Evolutionary conservation across 495 filamentous ascomycete genomes (phyloP), one percentile per base, ranked within the genome.

Genomic region (Penicillium argentinense): DNA sequence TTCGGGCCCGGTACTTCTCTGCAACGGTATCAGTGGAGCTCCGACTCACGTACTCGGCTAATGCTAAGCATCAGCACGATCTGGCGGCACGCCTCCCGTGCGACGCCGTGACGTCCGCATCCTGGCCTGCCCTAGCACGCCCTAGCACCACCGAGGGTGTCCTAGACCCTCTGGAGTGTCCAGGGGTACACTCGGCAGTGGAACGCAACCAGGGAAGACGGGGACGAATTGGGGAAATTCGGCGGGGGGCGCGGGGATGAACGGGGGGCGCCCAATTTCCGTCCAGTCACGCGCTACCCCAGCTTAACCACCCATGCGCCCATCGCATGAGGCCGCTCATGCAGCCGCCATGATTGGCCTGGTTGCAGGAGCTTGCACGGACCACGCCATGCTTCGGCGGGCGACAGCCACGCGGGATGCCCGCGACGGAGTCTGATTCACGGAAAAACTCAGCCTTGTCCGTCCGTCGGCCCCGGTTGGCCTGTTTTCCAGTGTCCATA

Each of bases 191-290:
- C n/a, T n/a, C n/a, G n/a, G n/a, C n/a, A n/a, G n/a, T n/a, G n/a
- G n/a, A n/a, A n/a, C n/a, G n/a, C n/a, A n/a, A n/a, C n/a, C n/a
- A n/a, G 53, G 53, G 45, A 48, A 22, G 18, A 24, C 22, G 44
- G 55, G 47, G 43, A 37, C 47, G 41, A 47, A 45, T 54, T 44
- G 53, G 56, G 50, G 56, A 45, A 59, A 52, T 47, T 46, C 13
- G 21, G 47, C 44, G 23, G 52, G 58, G 51, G 51, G 13, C 38
- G 41, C 45, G 48, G 41, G 45, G 46, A 21, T 32, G 25, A 39
- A 36, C 30, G 30, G 47, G n/a, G 51, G 44, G 37, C 26, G 36
- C 30, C 21, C 17, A 16, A 17, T 55, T 51, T 53, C 56, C 56
- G 46, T 60, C 53, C 56, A 60, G 28, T 53, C 18, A 50, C 16